Base-by-base conservation (phyloP, 2,329 filamentous ascomycete species). In the Ilyonectria sp. region DNA sequence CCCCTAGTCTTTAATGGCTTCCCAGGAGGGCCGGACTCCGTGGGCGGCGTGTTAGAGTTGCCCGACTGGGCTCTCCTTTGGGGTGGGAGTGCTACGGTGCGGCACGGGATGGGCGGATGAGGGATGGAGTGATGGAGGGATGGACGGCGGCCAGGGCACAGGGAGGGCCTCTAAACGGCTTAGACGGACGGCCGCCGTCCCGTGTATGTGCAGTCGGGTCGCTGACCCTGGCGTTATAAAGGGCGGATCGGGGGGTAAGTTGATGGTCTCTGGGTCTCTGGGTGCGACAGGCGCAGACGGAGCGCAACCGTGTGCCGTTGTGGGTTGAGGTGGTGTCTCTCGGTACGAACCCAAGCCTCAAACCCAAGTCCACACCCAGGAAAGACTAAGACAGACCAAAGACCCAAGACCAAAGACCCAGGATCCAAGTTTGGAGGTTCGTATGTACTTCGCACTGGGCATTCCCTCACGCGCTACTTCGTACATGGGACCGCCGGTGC, bases 311-410 rank as follows among this genome's bases (percentile, higher is more conserved):
- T 23, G 29, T 55, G 40, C 23, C 40, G 23, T 21, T 11, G 19
- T 55, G 53, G 43, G 40, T 53, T 53, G 47, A 60, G 37, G 44
- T 33, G 46, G 29, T 65, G 63, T 60, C 63, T 65, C 62, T 59
- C 61, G 61, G 54, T 43, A 61, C 55, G 40, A 63, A 56, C 54
- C 52, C 52, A 37, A 37, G 31, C 31, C 50, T 29, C 33, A 53
- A 19, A 46, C 44, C 44, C 33, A 44, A 11, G 21, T 11, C 19
- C 43, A 33, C 31, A 49, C 58, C n/a, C 35, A 35, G 53, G 46
- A 8, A 33, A 33, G 31, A 50, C 21, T 11, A 23, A 8, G 23
- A 23, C 46, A 23, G 44, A 47, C 44, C 44, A 11, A 47, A 19
- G 59, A 50, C 52, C 43, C 29, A 49, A 26, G 26, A 50, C 52